Percentiles rank a stretch among this genome's conserved stretches.
Evolutionary conservation across 805 yeast species (phyloP).

Genomic region (Candida railenensis): DNA sequence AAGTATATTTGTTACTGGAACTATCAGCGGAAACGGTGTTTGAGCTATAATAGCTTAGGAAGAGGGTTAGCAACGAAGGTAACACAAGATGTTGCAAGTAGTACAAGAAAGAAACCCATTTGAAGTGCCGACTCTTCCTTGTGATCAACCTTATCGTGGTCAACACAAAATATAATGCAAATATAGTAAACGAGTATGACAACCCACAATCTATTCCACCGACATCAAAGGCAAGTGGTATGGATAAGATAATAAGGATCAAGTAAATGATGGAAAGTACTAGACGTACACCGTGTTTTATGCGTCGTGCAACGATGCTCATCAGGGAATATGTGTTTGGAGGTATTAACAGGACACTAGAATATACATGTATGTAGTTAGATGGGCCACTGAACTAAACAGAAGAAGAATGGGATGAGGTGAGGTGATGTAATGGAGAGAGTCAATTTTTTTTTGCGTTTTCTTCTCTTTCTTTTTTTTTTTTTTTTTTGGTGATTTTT

Average conservation of each 20-base stretch:
- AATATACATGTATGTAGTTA: neutral
- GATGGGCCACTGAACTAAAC: neutral
- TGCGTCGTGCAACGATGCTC: conserved; percentile 1
- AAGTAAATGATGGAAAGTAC: conserved; percentile 45
- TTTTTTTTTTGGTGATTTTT: neutral
- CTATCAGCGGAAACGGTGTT: conserved; percentile 8
- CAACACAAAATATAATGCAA: conserved; percentile 58
- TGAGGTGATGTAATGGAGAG: neutral
- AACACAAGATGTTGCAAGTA: conserved; percentile 80
- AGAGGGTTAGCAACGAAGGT: conserved; percentile 76
- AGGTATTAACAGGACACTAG: neutral
- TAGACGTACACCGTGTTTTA: conserved; percentile 1
- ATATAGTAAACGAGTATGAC: conserved; percentile 69
- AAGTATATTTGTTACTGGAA: conserved; percentile 8
- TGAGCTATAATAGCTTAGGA: conserved; percentile 50
- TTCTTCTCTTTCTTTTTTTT: neutral
- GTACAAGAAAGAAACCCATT: conserved; percentile 54
- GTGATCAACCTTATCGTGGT: conserved; percentile 69
- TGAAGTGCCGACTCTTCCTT: conserved; percentile 38
- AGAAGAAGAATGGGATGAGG: neutral
- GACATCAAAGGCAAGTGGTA: conserved; percentile 90
- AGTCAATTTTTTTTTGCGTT: neutral
- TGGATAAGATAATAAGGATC: conserved; percentile 68
- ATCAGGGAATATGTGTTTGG: neutral
- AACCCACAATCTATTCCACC: conserved; percentile 92